Percentiles rank a stretch among this genome's conserved stretches.
phyloP scores from a whole-genome alignment of 352 stramenopile species.

The Phytophthora cryptogea region DNA sequence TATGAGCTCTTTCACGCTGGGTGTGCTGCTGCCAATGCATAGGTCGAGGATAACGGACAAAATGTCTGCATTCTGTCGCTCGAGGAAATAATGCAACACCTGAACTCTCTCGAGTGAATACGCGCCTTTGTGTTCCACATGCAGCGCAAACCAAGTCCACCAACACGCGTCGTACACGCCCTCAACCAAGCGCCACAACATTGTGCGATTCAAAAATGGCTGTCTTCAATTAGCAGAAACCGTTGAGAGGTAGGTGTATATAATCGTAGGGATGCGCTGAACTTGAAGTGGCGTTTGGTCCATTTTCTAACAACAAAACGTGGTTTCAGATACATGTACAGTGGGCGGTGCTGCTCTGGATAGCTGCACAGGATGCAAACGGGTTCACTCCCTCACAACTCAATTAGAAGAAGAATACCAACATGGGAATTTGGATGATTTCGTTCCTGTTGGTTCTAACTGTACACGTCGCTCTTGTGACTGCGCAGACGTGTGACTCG shows the following conservation, averaged over 20 bases:
- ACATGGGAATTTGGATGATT: slow-evolving; percentile 8
- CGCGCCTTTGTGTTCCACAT: slow-evolving; percentile 27
- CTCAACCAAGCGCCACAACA: slow-evolving; percentile 12
- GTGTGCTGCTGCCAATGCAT: slow-evolving; percentile 16
- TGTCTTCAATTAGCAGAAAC: background rate
- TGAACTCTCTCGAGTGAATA: slow-evolving; percentile 26
- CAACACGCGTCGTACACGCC: slow-evolving; percentile 11
- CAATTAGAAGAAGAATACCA: slow-evolving; percentile 2
- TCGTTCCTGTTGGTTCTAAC: slow-evolving; percentile 11
- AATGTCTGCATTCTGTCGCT: slow-evolving; percentile 1
- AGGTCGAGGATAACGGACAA: slow-evolving; percentile 3
- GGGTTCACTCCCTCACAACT: slow-evolving; percentile 7
- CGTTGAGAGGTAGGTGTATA: too few species aligned
- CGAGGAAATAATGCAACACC: slow-evolving; percentile 16
- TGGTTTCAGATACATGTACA: slow-evolving; percentile 4
- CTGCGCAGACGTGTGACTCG: slow-evolving; percentile 20
- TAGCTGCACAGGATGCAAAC: background rate
- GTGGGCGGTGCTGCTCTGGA: slow-evolving; percentile 2
- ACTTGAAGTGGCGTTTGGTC: background rate
- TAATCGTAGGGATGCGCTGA: too few species aligned
- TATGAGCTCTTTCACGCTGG: slow-evolving; percentile 17
- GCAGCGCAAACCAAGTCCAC: slow-evolving; percentile 9
- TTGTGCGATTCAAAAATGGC: slow-evolving; percentile 4
- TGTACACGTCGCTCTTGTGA: slow-evolving; percentile 6
- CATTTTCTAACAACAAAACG: slow-evolving; percentile 1